These are phyloP conservation scores for Fusarium devonianum DNA, from an alignment of 2,329 filamentous ascomycete species.

Conservation along the genomic window DNA sequence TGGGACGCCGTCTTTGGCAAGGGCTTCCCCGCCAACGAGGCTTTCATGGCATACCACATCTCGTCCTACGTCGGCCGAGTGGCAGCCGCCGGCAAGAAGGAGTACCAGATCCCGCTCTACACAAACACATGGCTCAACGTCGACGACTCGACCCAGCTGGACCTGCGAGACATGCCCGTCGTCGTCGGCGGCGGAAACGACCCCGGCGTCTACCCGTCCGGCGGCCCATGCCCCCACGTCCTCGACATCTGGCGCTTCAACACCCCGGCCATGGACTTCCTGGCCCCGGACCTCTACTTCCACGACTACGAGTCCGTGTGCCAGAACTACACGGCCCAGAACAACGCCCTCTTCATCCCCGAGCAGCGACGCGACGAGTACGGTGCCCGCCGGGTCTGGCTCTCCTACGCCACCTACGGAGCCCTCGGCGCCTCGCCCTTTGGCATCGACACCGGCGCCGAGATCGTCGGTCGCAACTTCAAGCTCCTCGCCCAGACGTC, in stretches of 20 bases:
- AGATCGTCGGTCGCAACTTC: conserved; percentile 42
- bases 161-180: conserved; percentile 43
- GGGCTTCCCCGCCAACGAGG: conserved; percentile 43
- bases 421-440: conserved; percentile 51
- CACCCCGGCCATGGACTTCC: conserved; percentile 53
- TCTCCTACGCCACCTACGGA: conserved; percentile 50
- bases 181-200: conserved; percentile 47
- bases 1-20: conserved; percentile 47
- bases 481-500: conserved; percentile 43
- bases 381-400: conserved; percentile 52
- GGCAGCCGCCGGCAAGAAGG: conserved; percentile 45
- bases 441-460: conserved; percentile 48
- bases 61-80: conserved; percentile 46
- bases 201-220: conserved; percentile 49
- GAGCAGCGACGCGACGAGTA: conserved; percentile 59
- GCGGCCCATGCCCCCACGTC: conserved; percentile 45
- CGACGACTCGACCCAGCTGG: conserved; percentile 42
- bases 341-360: conserved; percentile 58
- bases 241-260: conserved; percentile 52
- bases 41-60: conserved; percentile 49
- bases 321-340: conserved; percentile 51
- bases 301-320: conserved; percentile 56
- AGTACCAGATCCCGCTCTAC: conserved; percentile 46
- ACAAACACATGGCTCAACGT: conserved; percentile 50
- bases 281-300: conserved; percentile 58